Conservation (phyloP, 352 stramenopile genomes). For the Phytopythium ostracodes region DNA sequence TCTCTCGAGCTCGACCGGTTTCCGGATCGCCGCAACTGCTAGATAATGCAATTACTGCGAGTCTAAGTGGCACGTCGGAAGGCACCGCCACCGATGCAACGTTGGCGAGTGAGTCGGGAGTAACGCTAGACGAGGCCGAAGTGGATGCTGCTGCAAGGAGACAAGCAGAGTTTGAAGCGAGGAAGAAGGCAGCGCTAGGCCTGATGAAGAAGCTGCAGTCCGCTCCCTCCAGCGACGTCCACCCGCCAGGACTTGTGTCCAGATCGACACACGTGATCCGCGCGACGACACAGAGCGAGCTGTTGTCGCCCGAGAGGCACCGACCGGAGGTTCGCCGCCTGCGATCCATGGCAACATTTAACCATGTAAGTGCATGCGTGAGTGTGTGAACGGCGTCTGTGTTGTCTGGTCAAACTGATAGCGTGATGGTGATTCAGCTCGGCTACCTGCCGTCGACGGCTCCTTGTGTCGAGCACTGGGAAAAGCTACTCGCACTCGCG, state of each 20-base stretch:
- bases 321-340: conserved; percentile 46
- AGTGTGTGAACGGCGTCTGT: background rate
- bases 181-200: conserved; percentile 17
- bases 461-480: conserved; percentile 57
- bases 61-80: background rate
- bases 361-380: conserved; percentile 22
- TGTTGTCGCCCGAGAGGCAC: conserved; percentile 42
- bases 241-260: background rate
- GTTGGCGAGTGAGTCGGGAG: background rate
- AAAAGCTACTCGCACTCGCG: conserved; percentile 36
- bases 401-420: background rate
- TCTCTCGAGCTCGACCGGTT: background rate
- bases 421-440: conserved; percentile 19
- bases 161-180: conserved; percentile 7
- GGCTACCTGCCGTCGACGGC: conserved; percentile 49
- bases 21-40: background rate
- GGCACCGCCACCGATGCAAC: background rate
- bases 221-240: background rate
- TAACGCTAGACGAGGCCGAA: background rate
- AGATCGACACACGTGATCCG: background rate
- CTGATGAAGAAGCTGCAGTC: conserved; percentile 25
- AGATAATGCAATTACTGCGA: background rate
- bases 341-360: conserved; percentile 61
- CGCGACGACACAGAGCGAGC: conserved; percentile 22
- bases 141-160: no score